Evolutionary conservation across 1,139 yeast genomes (phyloP).

Genomic region (Yamadazyma oceani): DNA sequence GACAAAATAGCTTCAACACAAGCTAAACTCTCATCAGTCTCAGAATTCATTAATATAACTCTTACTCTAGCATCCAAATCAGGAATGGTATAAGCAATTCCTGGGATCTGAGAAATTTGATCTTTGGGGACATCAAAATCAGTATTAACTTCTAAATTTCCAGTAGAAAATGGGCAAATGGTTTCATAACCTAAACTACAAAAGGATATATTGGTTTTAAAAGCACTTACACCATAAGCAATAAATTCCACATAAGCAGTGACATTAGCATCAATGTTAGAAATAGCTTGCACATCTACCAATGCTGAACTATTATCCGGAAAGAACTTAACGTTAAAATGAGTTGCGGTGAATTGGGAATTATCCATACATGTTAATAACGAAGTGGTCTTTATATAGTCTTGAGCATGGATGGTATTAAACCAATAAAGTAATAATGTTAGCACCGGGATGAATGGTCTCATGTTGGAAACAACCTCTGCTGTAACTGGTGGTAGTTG

Average conservation of each 20-base stretch:
- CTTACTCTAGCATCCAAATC: constrained; percentile 91
- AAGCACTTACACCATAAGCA: constrained; percentile 79
- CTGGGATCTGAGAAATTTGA: constrained; percentile 62
- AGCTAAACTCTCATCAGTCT: constrained; percentile 56
- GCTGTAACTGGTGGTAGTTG: too few species aligned
- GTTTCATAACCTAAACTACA: constrained; percentile 57
- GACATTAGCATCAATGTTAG: constrained; percentile 73
- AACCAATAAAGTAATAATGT: constrained; percentile 9
- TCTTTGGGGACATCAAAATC: constrained; percentile 44
- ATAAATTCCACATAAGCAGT: constrained; percentile 66
- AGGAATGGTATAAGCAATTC: constrained; percentile 85
- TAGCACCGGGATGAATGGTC: constrained; percentile 7
- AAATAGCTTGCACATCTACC: constrained; percentile 74
- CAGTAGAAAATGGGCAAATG: constrained; percentile 83
- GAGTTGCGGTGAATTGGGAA: constrained; percentile 86
- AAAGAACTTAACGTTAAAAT: constrained; percentile 70
- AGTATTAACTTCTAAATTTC: constrained; percentile 69
- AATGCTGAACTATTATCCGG: constrained; percentile 64
- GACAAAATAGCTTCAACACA: constrained; percentile 88
- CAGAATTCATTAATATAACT: constrained; percentile 53
- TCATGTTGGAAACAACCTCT: constrained; percentile 6
- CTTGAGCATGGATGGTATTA: constrained; percentile 19
- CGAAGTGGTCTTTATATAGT: constrained; percentile 60
- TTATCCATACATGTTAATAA: constrained; percentile 89
- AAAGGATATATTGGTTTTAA: constrained; percentile 56